These are phyloP conservation scores for Madurella mycetomatis DNA, from an alignment of 2,329 filamentous ascomycete species.

Conservation along the genomic window DNA sequence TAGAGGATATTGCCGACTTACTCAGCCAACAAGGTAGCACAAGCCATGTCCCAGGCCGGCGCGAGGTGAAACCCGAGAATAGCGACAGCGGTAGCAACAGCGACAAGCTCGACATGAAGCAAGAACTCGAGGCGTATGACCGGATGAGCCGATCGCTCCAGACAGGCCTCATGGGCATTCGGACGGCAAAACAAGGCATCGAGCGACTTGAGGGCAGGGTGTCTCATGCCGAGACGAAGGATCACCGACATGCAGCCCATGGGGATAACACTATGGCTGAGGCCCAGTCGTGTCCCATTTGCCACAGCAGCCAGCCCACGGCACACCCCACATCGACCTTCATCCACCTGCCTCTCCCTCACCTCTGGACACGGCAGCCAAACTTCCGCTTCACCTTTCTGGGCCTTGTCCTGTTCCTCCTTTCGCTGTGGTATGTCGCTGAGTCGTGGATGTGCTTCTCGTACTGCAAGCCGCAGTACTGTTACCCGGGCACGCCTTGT, in stretches of 20 bases:
- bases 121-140: slow-evolving; percentile 42
- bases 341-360: slow-evolving; percentile 43
- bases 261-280: not conserved
- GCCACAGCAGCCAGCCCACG: slow-evolving; percentile 8
- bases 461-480: slow-evolving; percentile 53
- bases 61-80: slow-evolving; percentile 15
- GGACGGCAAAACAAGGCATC: slow-evolving; percentile 53
- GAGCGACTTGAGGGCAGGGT: slow-evolving; percentile 53
- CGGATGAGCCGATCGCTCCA: slow-evolving; percentile 51
- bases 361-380: slow-evolving; percentile 42
- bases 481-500: slow-evolving; percentile 43
- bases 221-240: slow-evolving; percentile 34
- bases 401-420: slow-evolving; percentile 41
- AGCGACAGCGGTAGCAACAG: slow-evolving; percentile 10
- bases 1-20: slow-evolving; percentile 55
- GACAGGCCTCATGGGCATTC: slow-evolving; percentile 49
- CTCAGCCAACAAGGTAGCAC: slow-evolving; percentile 31
- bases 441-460: slow-evolving; percentile 50
- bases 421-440: slow-evolving; percentile 50
- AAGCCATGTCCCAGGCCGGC: slow-evolving; percentile 12
- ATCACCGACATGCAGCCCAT: not conserved
- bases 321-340: slow-evolving; percentile 30
- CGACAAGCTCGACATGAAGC: slow-evolving; percentile 30
- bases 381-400: slow-evolving; percentile 46
- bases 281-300: slow-evolving; percentile 13